Evolutionary conservation across 1,284 basidiomycete genomes (phyloP).

Genomic region (Malassezia yamatoensis): DNA sequence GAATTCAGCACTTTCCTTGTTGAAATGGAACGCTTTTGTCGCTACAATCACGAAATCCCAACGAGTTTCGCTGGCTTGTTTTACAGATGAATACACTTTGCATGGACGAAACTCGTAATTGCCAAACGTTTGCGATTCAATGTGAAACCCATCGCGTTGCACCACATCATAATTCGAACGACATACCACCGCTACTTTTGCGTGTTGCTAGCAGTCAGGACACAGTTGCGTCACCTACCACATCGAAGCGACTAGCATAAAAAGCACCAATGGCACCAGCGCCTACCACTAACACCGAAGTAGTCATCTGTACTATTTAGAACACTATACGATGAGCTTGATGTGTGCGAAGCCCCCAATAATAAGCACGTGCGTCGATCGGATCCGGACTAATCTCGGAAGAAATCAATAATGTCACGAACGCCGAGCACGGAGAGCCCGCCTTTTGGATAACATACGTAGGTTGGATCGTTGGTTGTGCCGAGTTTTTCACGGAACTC

Average conservation of each 20-base stretch:
- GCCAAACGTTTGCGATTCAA: constrained; percentile 49
- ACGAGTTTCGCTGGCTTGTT: constrained; percentile 15
- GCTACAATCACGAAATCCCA: constrained; percentile 51
- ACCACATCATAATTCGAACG: constrained; percentile 51
- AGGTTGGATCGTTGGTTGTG: constrained; percentile 29
- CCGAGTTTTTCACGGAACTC: constrained; percentile 44
- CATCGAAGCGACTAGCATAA: constrained; percentile 46
- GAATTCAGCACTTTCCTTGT: constrained; percentile 44
- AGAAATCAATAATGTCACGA: constrained; percentile 37
- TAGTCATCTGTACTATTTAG: background rate
- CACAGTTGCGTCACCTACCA: background rate
- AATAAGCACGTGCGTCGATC: no score
- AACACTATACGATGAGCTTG: background rate
- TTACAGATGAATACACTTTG: constrained; percentile 45
- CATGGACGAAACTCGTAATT: constrained; percentile 49
- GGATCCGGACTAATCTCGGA: constrained; percentile 12
- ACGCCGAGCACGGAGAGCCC: constrained; percentile 34
- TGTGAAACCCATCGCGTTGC: constrained; percentile 40
- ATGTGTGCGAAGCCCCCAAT: background rate
- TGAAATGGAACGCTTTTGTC: constrained; percentile 48
- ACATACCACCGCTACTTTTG: constrained; percentile 50
- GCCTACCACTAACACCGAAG: constrained; percentile 45
- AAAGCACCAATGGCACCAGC: constrained; percentile 51
- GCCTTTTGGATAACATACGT: constrained; percentile 34
- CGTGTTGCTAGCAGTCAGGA: constrained; percentile 5